Conservation (phyloP, 208 protist species). For the Acanthamoeba castellanii region DNA sequence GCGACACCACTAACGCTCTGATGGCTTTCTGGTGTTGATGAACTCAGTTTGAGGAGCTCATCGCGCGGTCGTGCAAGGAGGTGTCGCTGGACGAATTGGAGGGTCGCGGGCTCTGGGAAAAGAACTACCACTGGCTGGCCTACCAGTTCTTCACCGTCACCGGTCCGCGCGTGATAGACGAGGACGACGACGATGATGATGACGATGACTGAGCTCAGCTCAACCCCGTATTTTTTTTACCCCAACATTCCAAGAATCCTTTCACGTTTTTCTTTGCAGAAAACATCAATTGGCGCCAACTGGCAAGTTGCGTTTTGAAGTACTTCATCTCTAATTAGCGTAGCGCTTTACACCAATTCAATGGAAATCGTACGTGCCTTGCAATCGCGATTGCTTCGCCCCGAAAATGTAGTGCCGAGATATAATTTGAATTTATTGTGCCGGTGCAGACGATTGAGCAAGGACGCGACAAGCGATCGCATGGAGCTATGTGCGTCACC, state of each 20-base stretch:
- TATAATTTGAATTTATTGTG: too few species aligned
- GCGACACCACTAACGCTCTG: background rate
- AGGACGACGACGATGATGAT: slow-evolving; percentile 53
- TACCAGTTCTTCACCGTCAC: slow-evolving; percentile 75
- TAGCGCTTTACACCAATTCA: background rate
- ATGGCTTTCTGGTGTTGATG: background rate
- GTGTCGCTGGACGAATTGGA: slow-evolving; percentile 63
- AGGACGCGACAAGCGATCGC: background rate
- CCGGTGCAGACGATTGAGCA: background rate
- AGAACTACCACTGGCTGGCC: slow-evolving; percentile 68
- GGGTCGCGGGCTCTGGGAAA: slow-evolving; percentile 19
- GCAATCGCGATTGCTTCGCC: too few species aligned
- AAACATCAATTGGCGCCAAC: background rate
- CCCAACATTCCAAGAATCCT: background rate
- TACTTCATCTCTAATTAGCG: too few species aligned
- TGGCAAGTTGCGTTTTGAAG: too few species aligned
- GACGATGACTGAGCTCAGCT: slow-evolving; percentile 63
- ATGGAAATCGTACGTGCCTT: slow-evolving; percentile 50
- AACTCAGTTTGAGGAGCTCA: slow-evolving; percentile 60
- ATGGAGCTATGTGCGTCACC: background rate
- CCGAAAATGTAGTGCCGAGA: too few species aligned
- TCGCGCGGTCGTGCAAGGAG: slow-evolving; percentile 65
- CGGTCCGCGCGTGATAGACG: background rate
- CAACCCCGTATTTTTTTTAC: too few species aligned
- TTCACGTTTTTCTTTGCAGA: too few species aligned